These are phyloP conservation scores for Nakazawaea ambrosiae DNA, from an alignment of 805 yeast genomes.

Conservation along the genomic window DNA sequence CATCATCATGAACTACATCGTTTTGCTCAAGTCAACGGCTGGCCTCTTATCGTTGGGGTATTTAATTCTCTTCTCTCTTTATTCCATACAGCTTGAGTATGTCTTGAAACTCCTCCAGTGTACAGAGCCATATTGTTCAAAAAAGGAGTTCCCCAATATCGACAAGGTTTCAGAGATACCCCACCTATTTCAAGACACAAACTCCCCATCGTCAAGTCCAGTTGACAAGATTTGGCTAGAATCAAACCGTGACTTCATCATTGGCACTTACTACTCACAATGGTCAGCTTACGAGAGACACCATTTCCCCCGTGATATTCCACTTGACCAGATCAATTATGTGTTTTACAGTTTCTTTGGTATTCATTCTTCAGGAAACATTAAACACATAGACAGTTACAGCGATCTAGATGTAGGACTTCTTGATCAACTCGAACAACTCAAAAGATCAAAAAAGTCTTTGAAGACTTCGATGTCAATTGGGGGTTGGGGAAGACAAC, in stretches of 20 bases:
- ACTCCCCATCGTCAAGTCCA: too few species aligned
- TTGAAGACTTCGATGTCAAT: conserved; percentile 64
- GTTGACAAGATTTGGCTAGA: too few species aligned
- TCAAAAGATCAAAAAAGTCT: conserved; percentile 20
- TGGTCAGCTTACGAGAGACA: conserved; percentile 66
- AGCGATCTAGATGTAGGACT: conserved; percentile 47
- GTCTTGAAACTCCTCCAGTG: too few species aligned
- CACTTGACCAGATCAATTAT: conserved; percentile 50
- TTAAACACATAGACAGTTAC: conserved; percentile 55
- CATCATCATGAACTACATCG: too few species aligned
- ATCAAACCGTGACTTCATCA: neutral
- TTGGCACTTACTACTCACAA: conserved; percentile 39
- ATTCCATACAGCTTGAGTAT: too few species aligned
- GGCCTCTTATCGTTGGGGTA: too few species aligned
- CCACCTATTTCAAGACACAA: too few species aligned
- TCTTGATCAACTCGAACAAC: conserved; percentile 22
- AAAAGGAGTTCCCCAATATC: too few species aligned
- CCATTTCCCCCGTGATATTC: conserved; percentile 57
- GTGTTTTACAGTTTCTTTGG: conserved; percentile 73
- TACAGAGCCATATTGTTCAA: too few species aligned
- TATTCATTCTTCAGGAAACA: conserved; percentile 48
- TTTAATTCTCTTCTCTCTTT: too few species aligned
- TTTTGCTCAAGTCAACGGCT: too few species aligned
- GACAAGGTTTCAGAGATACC: too few species aligned
- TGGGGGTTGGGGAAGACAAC: conserved; percentile 67